Conservation (phyloP, 2,329 filamentous ascomycete species). For the Diaporthe longicolla region DNA sequence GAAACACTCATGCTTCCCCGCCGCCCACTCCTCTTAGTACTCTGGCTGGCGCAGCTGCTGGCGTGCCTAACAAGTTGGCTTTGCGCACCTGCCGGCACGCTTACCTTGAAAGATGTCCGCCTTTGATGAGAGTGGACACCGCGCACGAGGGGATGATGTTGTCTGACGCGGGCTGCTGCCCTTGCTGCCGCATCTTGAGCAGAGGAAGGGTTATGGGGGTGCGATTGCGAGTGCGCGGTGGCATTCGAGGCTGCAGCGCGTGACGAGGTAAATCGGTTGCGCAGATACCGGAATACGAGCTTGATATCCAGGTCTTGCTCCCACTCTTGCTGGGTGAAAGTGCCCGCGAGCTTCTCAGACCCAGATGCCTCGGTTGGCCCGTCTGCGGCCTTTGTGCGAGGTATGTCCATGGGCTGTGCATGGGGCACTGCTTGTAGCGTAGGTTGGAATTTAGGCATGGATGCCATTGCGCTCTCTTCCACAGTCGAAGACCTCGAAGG, state of each 20-base stretch:
- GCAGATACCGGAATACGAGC: slow-evolving; percentile 90
- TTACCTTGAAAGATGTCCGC: slow-evolving; percentile 68
- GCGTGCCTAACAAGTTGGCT: slow-evolving; percentile 57
- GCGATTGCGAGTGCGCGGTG: slow-evolving; percentile 60
- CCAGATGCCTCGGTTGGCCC: slow-evolving; percentile 37
- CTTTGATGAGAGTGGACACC: slow-evolving; percentile 68
- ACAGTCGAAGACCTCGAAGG: slow-evolving; percentile 34
- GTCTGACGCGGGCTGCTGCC: slow-evolving; percentile 84
- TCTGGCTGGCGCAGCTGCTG: slow-evolving; percentile 89
- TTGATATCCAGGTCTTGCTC: slow-evolving; percentile 91
- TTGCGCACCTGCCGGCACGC: slow-evolving; percentile 60
- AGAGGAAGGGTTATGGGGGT: slow-evolving; percentile 64
- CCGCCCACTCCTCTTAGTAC: slow-evolving; percentile 79
- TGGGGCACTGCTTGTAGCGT: slow-evolving; percentile 55
- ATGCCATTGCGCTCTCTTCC: slow-evolving; percentile 34
- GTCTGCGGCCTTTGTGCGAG: slow-evolving; percentile 48
- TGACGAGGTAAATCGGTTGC: slow-evolving; percentile 77
- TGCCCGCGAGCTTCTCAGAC: slow-evolving; percentile 42
- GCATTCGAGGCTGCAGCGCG: slow-evolving; percentile 56
- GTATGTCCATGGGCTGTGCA: slow-evolving; percentile 55
- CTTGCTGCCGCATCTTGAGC: slow-evolving; percentile 77
- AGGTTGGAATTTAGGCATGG: slow-evolving; percentile 61
- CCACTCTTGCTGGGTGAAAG: slow-evolving; percentile 85
- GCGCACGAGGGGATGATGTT: slow-evolving; percentile 89
- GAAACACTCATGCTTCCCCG: slow-evolving; percentile 80